Base-by-base conservation (phyloP, 208 protist genomes). In the Trypanosoma boissoni region DNA sequence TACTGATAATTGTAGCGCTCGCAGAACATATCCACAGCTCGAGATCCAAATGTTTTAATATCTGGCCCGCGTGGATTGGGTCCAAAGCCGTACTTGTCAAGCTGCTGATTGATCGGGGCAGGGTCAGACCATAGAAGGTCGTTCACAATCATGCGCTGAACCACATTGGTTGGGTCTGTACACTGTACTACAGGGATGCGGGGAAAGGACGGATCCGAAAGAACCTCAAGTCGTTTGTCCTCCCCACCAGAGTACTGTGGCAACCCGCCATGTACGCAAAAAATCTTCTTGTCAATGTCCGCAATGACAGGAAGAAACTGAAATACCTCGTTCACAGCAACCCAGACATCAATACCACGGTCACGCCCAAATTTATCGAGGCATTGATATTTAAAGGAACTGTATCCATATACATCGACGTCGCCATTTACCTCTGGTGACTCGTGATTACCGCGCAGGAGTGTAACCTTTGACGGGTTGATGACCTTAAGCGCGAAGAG, bases 241-340 rank as follows among this genome's bases (percentile, higher is more conserved):
- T 92, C 84, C 41, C 89, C 89, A 8, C 90, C 90, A 0, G 72
- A 73, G 77, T 92, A 96, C 68, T 92, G 82, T 42, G 93, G 93
- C n/a, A 97, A 82, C n/a, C 93, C 93, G 23, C 89, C 93, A 70
- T 97, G 93, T 9, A 96, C 90, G 57, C 93, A 97, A 77, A 97
- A 97, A 62, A 97, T 95, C 68, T 88, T 89, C 72, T 92, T 93
- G 74, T 97, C 93, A 58, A 97, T 96, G 53, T 92, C 90, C 16
- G 86, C 88, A 53, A 92, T 94, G 36, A 97, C 84, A 23, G 91
- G 91, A 41, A 97, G 70, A 51, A 84, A 94, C 72, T 95, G 84
- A 73, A 97, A 97, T 26, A 91, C 82, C 58, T 92, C 80, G 72
- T 97, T 97, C 24, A 97, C 88, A 0, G 85, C 77, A 3, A 88